Evolutionary conservation across 768 basidiomycete species (phyloP).

Genomic region (Roridomyces roridus): DNA sequence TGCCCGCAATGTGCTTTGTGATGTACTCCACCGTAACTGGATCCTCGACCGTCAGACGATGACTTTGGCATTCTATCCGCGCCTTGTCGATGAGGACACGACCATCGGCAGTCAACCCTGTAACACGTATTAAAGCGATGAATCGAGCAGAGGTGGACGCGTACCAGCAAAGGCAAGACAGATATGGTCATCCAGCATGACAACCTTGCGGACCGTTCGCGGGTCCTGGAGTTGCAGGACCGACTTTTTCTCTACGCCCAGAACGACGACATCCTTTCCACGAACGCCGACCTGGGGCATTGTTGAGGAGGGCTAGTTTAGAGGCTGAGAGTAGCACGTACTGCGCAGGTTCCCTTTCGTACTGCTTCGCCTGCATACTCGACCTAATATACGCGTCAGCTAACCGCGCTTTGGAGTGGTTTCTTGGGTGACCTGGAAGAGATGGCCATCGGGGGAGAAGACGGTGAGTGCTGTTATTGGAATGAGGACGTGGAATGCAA

Average conservation of each 20-base stretch:
- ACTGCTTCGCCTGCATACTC: slow-evolving; percentile 99
- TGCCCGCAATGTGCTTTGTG: slow-evolving; percentile 96
- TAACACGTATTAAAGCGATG: slow-evolving; percentile 17
- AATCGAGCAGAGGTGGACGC: slow-evolving; percentile 27
- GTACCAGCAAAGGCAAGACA: slow-evolving; percentile 97
- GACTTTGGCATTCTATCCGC: slow-evolving; percentile 95
- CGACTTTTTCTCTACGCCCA: slow-evolving; percentile 99
- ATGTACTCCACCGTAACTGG: slow-evolving; percentile 99
- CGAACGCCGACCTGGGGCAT: slow-evolving; percentile 85
- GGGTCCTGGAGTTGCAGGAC: slow-evolving; percentile 98
- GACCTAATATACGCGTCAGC: slow-evolving; percentile 61
- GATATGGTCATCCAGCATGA: slow-evolving; percentile 97
- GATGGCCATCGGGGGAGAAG: slow-evolving; percentile 98
- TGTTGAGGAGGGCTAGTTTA: slow-evolving; percentile 11
- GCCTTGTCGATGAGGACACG: slow-evolving; percentile 98
- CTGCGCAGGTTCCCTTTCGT: slow-evolving; percentile 95
- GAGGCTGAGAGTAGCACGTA: slow-evolving; percentile 42
- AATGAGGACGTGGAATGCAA: not conserved
- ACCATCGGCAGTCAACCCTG: slow-evolving; percentile 97
- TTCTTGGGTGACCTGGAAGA: slow-evolving; percentile 79
- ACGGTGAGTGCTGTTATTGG: slow-evolving; percentile 83
- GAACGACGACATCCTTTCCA: slow-evolving; percentile 92
- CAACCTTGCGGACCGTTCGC: slow-evolving; percentile 95
- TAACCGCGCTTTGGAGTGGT: slow-evolving; percentile 15
- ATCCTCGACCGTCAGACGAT: slow-evolving; percentile 96